Conservation (phyloP, 768 basidiomycete species). For the Tylopilus rubrobrunneus region DNA sequence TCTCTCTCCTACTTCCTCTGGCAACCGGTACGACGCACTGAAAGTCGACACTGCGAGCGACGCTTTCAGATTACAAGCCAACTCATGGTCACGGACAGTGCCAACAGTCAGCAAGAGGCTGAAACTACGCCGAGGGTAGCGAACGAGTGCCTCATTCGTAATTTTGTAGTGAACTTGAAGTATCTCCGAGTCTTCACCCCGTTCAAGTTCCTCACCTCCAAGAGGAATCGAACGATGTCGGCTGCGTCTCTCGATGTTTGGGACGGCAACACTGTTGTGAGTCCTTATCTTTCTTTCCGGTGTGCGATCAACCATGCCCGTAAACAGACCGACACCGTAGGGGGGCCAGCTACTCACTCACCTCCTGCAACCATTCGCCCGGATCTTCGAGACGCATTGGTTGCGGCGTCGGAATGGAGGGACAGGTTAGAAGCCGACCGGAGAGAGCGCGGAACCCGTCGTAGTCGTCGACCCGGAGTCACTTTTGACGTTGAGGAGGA, state of each 20-base stretch:
- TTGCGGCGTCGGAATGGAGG: conserved; percentile 69
- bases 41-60: too few relatives aligned
- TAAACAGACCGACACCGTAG: conserved; percentile 59
- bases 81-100: too few relatives aligned
- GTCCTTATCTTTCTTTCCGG: conserved; percentile 19
- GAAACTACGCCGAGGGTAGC: too few relatives aligned
- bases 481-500: conserved; percentile 61
- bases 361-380: conserved; percentile 47
- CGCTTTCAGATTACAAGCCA: too few relatives aligned
- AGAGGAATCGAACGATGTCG: conserved; percentile 64
- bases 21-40: too few relatives aligned
- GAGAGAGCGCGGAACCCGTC: conserved; percentile 37
- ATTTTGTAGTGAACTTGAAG: too few relatives aligned
- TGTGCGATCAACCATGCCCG: conserved; percentile 1
- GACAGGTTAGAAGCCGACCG: conserved; percentile 55
- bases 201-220: conserved; percentile 60
- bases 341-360: conserved; percentile 75
- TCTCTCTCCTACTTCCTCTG: too few relatives aligned
- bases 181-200: too few relatives aligned
- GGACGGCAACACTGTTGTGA: conserved; percentile 69
- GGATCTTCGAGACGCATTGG: conserved; percentile 56
- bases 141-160: too few relatives aligned
- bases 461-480: conserved; percentile 55
- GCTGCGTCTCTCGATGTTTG: conserved; percentile 73
- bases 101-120: too few relatives aligned